Conservation (phyloP, 108 stramenopile species). For the Craspedostauros australis region DNA sequence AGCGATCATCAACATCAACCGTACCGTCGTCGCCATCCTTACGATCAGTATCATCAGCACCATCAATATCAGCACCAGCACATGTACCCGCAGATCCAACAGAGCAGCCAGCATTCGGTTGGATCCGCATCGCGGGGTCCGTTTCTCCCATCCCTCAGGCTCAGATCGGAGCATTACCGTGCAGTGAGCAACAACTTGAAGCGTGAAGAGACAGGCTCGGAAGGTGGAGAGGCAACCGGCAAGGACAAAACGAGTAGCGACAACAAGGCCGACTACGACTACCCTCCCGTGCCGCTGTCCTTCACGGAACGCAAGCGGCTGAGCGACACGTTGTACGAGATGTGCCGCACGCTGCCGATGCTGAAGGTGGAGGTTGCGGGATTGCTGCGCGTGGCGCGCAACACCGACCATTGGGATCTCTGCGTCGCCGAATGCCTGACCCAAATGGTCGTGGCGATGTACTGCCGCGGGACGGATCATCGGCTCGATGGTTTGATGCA, state of each 20-base stretch:
- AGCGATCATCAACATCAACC: too few species aligned
- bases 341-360: slow-evolving; percentile 45
- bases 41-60: slow-evolving; percentile 1
- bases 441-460: slow-evolving; percentile 60
- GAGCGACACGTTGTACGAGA: slow-evolving; percentile 63
- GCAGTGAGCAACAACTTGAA: too few species aligned
- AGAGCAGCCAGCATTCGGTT: neutral
- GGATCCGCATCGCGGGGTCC: slow-evolving; percentile 24
- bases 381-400: slow-evolving; percentile 50
- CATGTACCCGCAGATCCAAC: neutral
- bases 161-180: slow-evolving; percentile 72
- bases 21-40: neutral
- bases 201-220: too few species aligned
- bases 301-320: slow-evolving; percentile 66
- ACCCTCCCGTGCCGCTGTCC: slow-evolving; percentile 61
- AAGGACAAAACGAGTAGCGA: neutral
- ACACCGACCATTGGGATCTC: slow-evolving; percentile 65
- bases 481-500: slow-evolving; percentile 54
- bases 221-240: neutral
- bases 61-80: neutral
- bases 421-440: slow-evolving; percentile 75
- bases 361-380: slow-evolving; percentile 55
- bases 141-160: slow-evolving; percentile 11
- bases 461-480: slow-evolving; percentile 59
- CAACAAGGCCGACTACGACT: slow-evolving; percentile 32